A percentile compares a stretch with the other conserved stretches of the same genome.
phyloP scores from a whole-genome alignment of 106 monocot genomes.

The Platanthera zijinensis region DNA sequence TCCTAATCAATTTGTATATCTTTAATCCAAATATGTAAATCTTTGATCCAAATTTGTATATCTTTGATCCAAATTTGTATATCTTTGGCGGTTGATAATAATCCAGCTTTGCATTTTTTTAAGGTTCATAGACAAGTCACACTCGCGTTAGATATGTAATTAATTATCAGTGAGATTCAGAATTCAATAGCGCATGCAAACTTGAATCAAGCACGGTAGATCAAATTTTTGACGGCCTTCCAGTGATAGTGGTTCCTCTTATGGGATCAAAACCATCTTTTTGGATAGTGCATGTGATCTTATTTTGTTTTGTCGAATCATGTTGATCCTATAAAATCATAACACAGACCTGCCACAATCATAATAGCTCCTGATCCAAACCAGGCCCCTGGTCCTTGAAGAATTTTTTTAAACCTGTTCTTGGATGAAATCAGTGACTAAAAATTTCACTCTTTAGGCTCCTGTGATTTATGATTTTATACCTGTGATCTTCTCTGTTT shows the following conservation, averaged over 20 bases:
- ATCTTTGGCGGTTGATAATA: not conserved
- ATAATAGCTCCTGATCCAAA: too few species aligned
- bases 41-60: not conserved
- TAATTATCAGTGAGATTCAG: not conserved
- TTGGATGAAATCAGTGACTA: not conserved
- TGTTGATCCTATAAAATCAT: too few species aligned
- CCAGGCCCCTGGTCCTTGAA: too few species aligned
- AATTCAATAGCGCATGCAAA: not conserved
- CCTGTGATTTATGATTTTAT: not conserved
- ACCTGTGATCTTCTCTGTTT: not conserved
- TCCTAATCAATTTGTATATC: too few species aligned
- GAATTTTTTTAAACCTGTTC: not conserved
- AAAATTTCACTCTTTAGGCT: not conserved
- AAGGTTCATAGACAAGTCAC: not conserved
- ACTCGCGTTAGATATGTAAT: not conserved
- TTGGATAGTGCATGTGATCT: too few species aligned
- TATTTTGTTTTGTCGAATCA: too few species aligned
- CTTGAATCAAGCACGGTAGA: not conserved
- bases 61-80: not conserved
- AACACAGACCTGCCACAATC: too few species aligned
- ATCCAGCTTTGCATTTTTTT: not conserved
- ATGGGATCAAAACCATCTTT: too few species aligned
- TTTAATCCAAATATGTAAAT: not conserved
- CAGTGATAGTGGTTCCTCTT: not conserved
- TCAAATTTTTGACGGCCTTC: not conserved